Conservation (phyloP, 2,329 filamentous ascomycete species). For the Pseudohalonectria lignicola region DNA sequence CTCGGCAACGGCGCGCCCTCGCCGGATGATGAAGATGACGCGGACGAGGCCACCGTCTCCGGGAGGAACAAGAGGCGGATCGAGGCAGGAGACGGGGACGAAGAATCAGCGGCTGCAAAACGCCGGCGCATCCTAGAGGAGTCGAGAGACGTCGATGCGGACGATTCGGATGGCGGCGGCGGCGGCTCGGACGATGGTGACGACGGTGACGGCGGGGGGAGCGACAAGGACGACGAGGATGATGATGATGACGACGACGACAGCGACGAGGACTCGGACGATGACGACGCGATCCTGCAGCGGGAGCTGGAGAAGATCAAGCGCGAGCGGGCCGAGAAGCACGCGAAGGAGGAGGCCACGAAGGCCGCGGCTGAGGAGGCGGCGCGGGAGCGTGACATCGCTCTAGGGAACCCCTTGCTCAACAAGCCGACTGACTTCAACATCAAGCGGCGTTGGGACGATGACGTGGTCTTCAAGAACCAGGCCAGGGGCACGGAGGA, state of each 20-base stretch:
- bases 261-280: slow-evolving; percentile 59
- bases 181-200: slow-evolving; percentile 32
- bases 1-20: slow-evolving; percentile 56
- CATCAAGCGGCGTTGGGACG: slow-evolving; percentile 90
- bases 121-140: slow-evolving; percentile 79
- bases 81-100: slow-evolving; percentile 32
- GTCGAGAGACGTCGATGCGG: slow-evolving; percentile 77
- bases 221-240: slow-evolving; percentile 55
- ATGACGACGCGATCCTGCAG: slow-evolving; percentile 81
- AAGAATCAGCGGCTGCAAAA: slow-evolving; percentile 70
- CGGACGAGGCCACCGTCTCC: slow-evolving; percentile 29
- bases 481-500: slow-evolving; percentile 93
- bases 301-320: slow-evolving; percentile 92
- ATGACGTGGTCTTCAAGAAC: slow-evolving; percentile 99
- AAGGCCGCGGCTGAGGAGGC: slow-evolving; percentile 73
- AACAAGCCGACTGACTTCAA: slow-evolving; percentile 84
- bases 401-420: slow-evolving; percentile 81
- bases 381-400: slow-evolving; percentile 77
- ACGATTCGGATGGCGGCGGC: slow-evolving; percentile 33
- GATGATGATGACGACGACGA: slow-evolving; percentile 59
- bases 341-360: slow-evolving; percentile 73
- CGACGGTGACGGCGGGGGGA: slow-evolving; percentile 54
- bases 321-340: slow-evolving; percentile 69
- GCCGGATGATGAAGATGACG: slow-evolving; percentile 28
- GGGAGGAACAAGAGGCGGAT: slow-evolving; percentile 52